A percentile compares a stretch with the other conserved stretches of the same genome.
Conservation (phyloP, 805 yeast genomes). For the Metschnikowia reukaufii region DNA sequence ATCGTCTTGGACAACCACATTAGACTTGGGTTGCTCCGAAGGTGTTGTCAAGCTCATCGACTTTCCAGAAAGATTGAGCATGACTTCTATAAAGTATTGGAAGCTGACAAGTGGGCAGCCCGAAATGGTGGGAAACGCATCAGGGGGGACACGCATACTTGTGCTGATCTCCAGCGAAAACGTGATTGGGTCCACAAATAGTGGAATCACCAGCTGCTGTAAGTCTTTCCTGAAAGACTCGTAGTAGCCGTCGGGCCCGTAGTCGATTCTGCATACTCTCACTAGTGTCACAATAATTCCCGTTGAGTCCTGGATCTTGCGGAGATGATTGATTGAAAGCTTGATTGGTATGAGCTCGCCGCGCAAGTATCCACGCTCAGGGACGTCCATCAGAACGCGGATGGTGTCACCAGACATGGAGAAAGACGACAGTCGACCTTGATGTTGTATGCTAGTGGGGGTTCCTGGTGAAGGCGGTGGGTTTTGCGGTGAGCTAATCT, state of each 20-base stretch:
- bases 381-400: conserved; percentile 36
- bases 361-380: conserved; percentile 69
- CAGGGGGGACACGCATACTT: conserved; percentile 72
- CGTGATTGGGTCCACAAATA: conserved; percentile 71
- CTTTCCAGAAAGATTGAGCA: conserved; percentile 76
- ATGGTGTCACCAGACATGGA: conserved; percentile 24
- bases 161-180: conserved; percentile 58
- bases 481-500: conserved; percentile 3
- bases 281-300: conserved; percentile 80
- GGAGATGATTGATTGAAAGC: conserved; percentile 65
- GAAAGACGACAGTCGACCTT: conserved; percentile 10
- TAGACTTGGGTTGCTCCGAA: conserved; percentile 18
- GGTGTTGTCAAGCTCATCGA: conserved; percentile 30
- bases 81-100: conserved; percentile 80
- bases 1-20: conserved; percentile 11
- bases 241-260: conserved; percentile 57
- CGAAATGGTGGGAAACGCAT: conserved; percentile 79
- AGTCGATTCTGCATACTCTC: conserved; percentile 67
- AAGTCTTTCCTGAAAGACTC: conserved; percentile 83
- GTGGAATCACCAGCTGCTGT: conserved; percentile 72
- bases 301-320: conserved; percentile 62
- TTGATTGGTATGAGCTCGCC: conserved; percentile 81
- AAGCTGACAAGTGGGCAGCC: conserved; percentile 73
- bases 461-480: conserved; percentile 1
- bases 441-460: background rate